A percentile compares a stretch with the other conserved stretches of the same genome.
These are phyloP conservation scores for Phoma sp. DNA, from an alignment of 2,329 filamentous ascomycete species.

Conservation along the genomic window DNA sequence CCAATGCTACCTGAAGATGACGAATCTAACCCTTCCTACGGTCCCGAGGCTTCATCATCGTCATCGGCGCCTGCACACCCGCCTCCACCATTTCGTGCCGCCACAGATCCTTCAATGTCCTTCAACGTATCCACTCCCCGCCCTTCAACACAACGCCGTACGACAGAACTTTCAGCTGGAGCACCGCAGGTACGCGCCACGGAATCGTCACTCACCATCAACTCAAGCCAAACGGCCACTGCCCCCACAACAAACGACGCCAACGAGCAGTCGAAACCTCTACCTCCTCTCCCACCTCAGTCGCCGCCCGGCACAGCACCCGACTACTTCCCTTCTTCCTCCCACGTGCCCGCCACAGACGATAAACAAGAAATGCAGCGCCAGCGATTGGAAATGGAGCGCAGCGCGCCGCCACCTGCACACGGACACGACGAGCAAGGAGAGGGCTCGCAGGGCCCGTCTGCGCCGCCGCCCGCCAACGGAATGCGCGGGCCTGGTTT, in stretches of 20 bases:
- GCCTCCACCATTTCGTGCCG: conserved; percentile 34
- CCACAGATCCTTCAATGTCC: conserved; percentile 20
- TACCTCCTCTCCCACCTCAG: conserved; percentile 31
- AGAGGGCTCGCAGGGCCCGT: conserved; percentile 24
- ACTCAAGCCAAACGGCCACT: conserved; percentile 16
- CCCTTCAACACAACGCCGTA: conserved; percentile 23
- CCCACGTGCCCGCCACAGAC: conserved; percentile 57
- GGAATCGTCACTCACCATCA: conserved; percentile 35
- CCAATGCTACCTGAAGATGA: conserved; percentile 46
- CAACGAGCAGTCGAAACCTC: conserved; percentile 25
- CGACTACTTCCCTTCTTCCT: conserved; percentile 40
- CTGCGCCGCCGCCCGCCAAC: conserved; percentile 25
- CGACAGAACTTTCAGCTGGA: conserved; percentile 21
- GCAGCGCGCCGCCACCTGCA: conserved; percentile 49
- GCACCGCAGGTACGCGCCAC: conserved; percentile 23
- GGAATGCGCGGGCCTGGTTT: conserved; percentile 19
- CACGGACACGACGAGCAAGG: conserved; percentile 27
- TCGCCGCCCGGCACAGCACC: conserved; percentile 28
- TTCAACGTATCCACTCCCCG: conserved; percentile 13
- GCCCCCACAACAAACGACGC: conserved; percentile 15
- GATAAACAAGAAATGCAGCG: conserved; percentile 81
- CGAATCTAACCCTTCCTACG: conserved; percentile 30
- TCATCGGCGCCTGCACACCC: conserved; percentile 30
- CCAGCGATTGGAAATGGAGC: conserved; percentile 49
- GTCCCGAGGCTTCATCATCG: conserved; percentile 29